phyloP scores from a whole-genome alignment of 2,329 filamentous ascomycete species.

The Blastomyces emzantsi region DNA sequence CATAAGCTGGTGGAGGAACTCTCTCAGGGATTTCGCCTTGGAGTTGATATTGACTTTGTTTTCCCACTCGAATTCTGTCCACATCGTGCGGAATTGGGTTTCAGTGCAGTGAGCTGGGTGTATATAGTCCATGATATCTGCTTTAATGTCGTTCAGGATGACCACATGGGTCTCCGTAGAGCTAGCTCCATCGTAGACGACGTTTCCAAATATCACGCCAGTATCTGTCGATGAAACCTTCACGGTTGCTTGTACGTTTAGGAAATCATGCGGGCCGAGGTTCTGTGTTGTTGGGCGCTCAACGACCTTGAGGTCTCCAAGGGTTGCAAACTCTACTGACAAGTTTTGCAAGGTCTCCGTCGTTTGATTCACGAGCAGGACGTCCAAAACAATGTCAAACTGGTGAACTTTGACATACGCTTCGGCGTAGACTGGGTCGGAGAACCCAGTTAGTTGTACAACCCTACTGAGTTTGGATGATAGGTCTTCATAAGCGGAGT shows the following conservation, averaged over 20 bases:
- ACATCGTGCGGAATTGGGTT: slow-evolving; percentile 99
- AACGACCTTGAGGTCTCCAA: slow-evolving; percentile 95
- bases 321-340: slow-evolving; percentile 95
- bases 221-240: slow-evolving; percentile 98
- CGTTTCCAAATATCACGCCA: slow-evolving; percentile 97
- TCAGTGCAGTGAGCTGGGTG: slow-evolving; percentile 94
- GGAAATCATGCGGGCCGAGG: slow-evolving; percentile 87
- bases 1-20: slow-evolving; percentile 93
- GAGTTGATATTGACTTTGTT: slow-evolving; percentile 99
- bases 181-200: slow-evolving; percentile 90
- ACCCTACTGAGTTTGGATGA: slow-evolving; percentile 92
- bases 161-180: slow-evolving; percentile 93
- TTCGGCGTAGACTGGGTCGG: slow-evolving; percentile 96
- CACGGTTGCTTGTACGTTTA: slow-evolving; percentile 97
- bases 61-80: slow-evolving; percentile 99
- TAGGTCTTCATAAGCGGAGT: slow-evolving; percentile 72
- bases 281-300: slow-evolving; percentile 96
- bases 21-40: slow-evolving; percentile 82
- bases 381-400: slow-evolving; percentile 95
- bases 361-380: slow-evolving; percentile 94
- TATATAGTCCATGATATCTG: slow-evolving; percentile 99
- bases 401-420: slow-evolving; percentile 98
- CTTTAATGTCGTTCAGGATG: slow-evolving; percentile 94
- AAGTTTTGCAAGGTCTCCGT: slow-evolving; percentile 94
- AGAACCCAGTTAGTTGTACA: slow-evolving; percentile 96